Evolutionary conservation across 2,329 filamentous ascomycete genomes (phyloP), one percentile per base, ranked within the genome.

Genomic region (Calonectria pseudoturangicola): DNA sequence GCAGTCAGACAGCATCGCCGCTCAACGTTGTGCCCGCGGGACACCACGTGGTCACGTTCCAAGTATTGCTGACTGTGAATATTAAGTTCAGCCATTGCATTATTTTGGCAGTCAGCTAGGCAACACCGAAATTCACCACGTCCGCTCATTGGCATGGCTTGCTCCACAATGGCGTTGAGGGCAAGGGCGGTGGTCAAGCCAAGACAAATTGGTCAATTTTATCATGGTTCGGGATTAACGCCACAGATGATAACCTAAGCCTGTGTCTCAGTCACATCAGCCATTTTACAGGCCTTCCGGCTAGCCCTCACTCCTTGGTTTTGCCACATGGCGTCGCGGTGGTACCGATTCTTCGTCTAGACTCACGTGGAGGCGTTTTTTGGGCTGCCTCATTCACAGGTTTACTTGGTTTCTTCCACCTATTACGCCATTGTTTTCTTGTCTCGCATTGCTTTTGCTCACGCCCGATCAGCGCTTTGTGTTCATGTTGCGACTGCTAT

Each of bases 321-420:
- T 60, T 41, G 54, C 54, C 54, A 60, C 54, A 36, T 33, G 30
- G 28, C 51, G 18, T 8, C 54, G 6, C 33, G 9, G 12, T 60
- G 33, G 4, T 21, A 41, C 36, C 33, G 12, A 58, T 27, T 41
- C 33, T 33, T 39, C 54, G n/a, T 41, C n/a, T 27, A 4, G 54
- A 21, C 33, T 16, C 54, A 41, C 54, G 33, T 39, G 13, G 15
- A 41, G 33, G 54, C 54, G 54, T 39, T 60, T 60, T 41, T 39
- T 15, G 54, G 33, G 3, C 33, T 58, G 21, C 39, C 54, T 7
- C 33, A 15, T 58, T 58, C 33, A 16, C 28, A 15, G 13, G 33
- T 41, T 36, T 13, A 3, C 16, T 36, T 58, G 21, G 6, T 41
- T n/a, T 12, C 9, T 15, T 50, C 15, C 28, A 3, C 5, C 4